A percentile compares a stretch with the other conserved stretches of the same genome.
phyloP scores from a whole-genome alignment of 768 basidiomycete species.

The Auricularia sp. region DNA sequence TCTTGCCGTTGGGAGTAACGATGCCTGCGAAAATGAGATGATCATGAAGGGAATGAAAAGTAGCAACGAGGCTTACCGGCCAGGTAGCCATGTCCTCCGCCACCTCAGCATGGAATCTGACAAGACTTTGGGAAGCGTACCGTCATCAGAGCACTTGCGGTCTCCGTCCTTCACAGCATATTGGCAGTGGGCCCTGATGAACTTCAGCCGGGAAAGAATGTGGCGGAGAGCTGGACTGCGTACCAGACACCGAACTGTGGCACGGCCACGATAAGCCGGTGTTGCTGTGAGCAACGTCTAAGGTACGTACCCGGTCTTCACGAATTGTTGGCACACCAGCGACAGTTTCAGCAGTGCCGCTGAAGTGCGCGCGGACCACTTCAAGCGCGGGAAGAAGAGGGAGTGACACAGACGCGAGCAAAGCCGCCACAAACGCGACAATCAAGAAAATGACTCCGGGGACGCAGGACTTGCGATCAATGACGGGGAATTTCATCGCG shows the following conservation, averaged over 20 bases:
- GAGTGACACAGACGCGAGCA: slow-evolving; percentile 61
- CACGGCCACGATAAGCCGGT: no score
- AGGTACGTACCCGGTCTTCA: slow-evolving; percentile 44
- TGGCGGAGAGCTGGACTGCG: no score
- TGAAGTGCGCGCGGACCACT: slow-evolving; percentile 49
- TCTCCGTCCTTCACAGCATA: not conserved
- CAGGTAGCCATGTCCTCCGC: slow-evolving; percentile 45
- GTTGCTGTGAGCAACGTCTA: no score
- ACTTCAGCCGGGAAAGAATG: no score
- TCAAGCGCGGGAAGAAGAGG: slow-evolving; percentile 63
- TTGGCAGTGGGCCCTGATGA: no score
- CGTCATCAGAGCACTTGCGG: not conserved
- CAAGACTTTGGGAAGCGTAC: not conserved
- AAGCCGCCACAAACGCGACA: slow-evolving; percentile 51
- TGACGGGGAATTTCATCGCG: not conserved
- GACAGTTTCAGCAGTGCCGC: not conserved
- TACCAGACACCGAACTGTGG: no score
- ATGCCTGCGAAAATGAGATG: slow-evolving; percentile 15
- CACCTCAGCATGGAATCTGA: no score
- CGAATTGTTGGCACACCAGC: slow-evolving; percentile 22
- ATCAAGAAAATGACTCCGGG: slow-evolving; percentile 42
- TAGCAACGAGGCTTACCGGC: slow-evolving; percentile 15
- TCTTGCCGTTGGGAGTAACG: slow-evolving; percentile 26
- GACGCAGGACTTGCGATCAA: slow-evolving; percentile 1
- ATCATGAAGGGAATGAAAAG: not conserved